Evolutionary conservation across 2,329 filamentous ascomycete species (phyloP).

Genomic region (Dendrostoma leiphaemia): DNA sequence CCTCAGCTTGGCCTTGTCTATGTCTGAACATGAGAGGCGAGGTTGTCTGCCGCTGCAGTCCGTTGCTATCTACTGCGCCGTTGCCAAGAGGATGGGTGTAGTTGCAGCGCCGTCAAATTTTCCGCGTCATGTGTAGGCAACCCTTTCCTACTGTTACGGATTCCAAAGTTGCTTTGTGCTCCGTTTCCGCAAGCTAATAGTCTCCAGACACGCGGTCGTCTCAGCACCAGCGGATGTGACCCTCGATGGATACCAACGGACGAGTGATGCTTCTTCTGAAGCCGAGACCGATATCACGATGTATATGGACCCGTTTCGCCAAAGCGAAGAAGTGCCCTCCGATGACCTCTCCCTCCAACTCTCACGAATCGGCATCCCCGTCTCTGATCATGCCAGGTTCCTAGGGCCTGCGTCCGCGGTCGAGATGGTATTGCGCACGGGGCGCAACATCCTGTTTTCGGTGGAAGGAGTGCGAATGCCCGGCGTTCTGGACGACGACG

Average conservation of each 20-base stretch:
- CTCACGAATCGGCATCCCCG: background rate
- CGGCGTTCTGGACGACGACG: background rate
- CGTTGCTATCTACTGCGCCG: constrained; percentile 63
- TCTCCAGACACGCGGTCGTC: constrained; percentile 64
- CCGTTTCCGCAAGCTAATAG: too few species aligned
- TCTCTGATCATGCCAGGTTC: constrained; percentile 27
- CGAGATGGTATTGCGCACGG: constrained; percentile 60
- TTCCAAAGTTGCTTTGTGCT: too few species aligned
- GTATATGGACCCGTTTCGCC: constrained; percentile 52
- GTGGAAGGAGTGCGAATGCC: constrained; percentile 40
- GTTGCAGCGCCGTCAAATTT: constrained; percentile 64
- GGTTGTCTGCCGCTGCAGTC: constrained; percentile 63
- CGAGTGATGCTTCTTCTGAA: constrained; percentile 22
- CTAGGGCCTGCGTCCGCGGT: constrained; percentile 49
- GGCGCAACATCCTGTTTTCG: constrained; percentile 62
- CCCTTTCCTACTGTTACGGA: too few species aligned
- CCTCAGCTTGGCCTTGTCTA: constrained; percentile 56
- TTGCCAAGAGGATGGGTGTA: constrained; percentile 56
- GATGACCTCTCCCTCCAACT: constrained; percentile 8
- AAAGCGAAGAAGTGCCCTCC: constrained; percentile 10
- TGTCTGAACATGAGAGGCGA: constrained; percentile 31
- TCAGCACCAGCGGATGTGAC: constrained; percentile 25
- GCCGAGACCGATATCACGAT: constrained; percentile 33
- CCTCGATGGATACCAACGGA: constrained; percentile 26
- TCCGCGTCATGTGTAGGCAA: constrained; percentile 64